Base-by-base conservation (phyloP, 2,329 filamentous ascomycete species). In the Balansia obtecta region DNA sequence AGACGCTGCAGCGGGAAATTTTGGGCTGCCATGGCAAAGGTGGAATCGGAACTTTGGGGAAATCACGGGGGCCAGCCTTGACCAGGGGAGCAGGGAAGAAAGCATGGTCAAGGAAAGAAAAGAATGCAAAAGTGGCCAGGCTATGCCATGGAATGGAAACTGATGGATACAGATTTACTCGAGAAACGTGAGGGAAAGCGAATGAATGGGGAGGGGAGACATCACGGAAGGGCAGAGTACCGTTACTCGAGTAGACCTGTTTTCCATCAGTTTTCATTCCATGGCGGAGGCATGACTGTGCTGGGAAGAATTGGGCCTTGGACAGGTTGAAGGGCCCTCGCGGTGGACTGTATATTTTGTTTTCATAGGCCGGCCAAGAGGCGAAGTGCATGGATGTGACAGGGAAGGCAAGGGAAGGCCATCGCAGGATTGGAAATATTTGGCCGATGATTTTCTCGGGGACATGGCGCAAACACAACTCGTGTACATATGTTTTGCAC, bases 121-220 rank as follows among this genome's bases (percentile, higher is more conserved):
- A 66, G 61, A 66, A 62, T 66, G 61, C 61, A 46, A 64, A 60
- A 60, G 46, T 51, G 57, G 58, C 56, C 54, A 34, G 49, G 9
- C 30, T 51, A 42, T 37, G 46, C 41, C 32, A 15, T 42, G 7
- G 38, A 22, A 44, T 27, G 20, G 20, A 39, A 27, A 52, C 18
- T 15, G 20, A 5, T 47, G 44, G 43, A 32, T 20, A 44, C 39
- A 40, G 15, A 27, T 38, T 32, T 30, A 15, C 18, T 37, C 33
- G 22, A 39, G 27, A 43, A 30, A n/a, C n/a, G n/a, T n/a, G n/a
- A n/a, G n/a, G n/a, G n/a, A n/a, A n/a, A n/a, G n/a, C n/a, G n/a
- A n/a, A n/a, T n/a, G n/a, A n/a, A n/a, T n/a, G n/a, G n/a, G n/a
- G n/a, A n/a, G n/a, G 42, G 37, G 22, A 38, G 27, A 44, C 22